These are phyloP conservation scores for Drosera capensis DNA, from an alignment of 148 eudicot genomes.

Conservation along the genomic window DNA sequence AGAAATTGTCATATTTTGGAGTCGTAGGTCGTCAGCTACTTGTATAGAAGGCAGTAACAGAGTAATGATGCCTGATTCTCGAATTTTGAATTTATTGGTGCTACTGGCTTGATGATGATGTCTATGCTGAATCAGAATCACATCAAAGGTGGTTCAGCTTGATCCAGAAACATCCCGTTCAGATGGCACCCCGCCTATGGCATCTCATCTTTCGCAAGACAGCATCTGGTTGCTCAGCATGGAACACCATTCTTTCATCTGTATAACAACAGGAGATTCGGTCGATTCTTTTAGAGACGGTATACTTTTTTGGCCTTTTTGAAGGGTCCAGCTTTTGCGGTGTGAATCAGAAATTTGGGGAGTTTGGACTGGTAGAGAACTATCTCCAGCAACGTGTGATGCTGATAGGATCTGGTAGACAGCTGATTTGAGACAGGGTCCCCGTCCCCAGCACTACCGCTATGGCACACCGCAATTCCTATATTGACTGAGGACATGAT, in stretches of 20 bases:
- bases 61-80: constrained; percentile 6
- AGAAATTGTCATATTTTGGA: constrained; percentile 92
- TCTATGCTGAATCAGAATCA: constrained; percentile 13
- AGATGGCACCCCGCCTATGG: constrained; percentile 18
- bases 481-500: too few relatives aligned
- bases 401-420: too few relatives aligned
- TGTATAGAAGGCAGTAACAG: constrained; percentile 9
- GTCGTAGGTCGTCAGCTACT: constrained; percentile 22
- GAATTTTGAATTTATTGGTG: too few relatives aligned
- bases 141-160: constrained; percentile 13
- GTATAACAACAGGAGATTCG: constrained; percentile 25
- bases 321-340: constrained; percentile 16
- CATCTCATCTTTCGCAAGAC: neutral
- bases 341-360: constrained; percentile 20
- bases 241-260: constrained; percentile 43
- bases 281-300: constrained; percentile 27
- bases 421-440: too few relatives aligned
- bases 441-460: too few relatives aligned
- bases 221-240: constrained; percentile 22
- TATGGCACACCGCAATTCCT: too few relatives aligned
- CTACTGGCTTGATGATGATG: neutral
- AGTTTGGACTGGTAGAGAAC: too few relatives aligned
- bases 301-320: constrained; percentile 10
- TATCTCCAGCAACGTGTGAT: too few relatives aligned
- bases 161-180: constrained; percentile 9